Evolutionary conservation across 208 protist genomes (phyloP), one percentile per base, ranked within the genome.

Genomic region (Entamoeba histolytica): DNA sequence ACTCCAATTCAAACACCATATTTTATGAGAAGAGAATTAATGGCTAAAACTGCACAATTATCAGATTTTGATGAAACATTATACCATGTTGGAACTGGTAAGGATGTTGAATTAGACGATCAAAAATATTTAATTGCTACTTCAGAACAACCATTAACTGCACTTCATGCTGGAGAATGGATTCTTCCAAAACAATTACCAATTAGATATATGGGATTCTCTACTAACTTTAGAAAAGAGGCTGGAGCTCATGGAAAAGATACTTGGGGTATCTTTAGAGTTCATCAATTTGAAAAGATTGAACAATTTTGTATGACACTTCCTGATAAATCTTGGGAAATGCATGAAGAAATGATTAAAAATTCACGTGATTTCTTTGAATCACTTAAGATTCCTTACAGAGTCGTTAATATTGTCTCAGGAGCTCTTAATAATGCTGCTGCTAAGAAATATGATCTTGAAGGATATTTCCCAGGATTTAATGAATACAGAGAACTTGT

Each of bases 71-170:
- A 99, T 94, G 98, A 99, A 94, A 97, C 98, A 93, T 96, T 99
- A 4, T 99, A 99, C 35, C 92, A 94, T 87, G 94, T 95, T 28
- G 92, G 47, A 35, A 12, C 8, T 17, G 92, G 93, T 47, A 93
- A 51, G 12, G 96, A 96, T 51, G 98, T 97, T 61, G 97, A 98
- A 44, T 97, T 97, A 19, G 98, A 99, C 49, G 98, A 99, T 78
- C 23, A 39, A n/a, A 99, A 99, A 96, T 99, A 99, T 96, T 96
- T 99, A 19, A 99, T 99, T 96, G 99, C 99, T 52, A 99, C 99
- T 52, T 98, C 98, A 92, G 99, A 99, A 96, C 99, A 99, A 95
- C 97, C 99, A 87, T 98, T 99, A 93, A 98, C 96, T 93, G 98
- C 97, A 15, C 99, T 97, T 94, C 98, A 99, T 96, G 95, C 95